Percentiles rank a stretch among this genome's conserved stretches.
phyloP scores from a whole-genome alignment of 441 rosid species.

The Codiaeum variegatum region DNA sequence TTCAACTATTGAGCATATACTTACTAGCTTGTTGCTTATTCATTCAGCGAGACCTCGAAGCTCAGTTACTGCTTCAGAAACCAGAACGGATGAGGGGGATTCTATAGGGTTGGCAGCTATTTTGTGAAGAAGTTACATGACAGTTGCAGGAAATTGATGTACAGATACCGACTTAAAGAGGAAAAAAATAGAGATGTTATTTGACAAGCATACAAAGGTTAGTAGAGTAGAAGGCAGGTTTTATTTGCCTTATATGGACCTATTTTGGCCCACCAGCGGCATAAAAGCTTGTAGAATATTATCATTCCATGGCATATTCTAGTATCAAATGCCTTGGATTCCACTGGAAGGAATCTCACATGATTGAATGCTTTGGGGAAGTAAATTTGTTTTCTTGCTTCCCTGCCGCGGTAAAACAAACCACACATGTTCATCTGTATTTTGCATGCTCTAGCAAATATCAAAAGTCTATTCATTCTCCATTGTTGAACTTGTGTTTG shows the following conservation, averaged over 20 bases:
- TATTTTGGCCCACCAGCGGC: background rate
- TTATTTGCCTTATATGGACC: slow-evolving; percentile 14
- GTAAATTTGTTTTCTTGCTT: background rate
- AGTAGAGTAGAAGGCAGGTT: slow-evolving; percentile 23
- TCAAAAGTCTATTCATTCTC: background rate
- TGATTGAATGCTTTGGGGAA: background rate
- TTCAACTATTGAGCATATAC: background rate
- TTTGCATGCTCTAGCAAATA: slow-evolving; percentile 9
- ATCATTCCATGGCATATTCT: slow-evolving; percentile 1
- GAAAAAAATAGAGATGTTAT: slow-evolving; percentile 16
- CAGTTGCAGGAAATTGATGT: slow-evolving; percentile 37
- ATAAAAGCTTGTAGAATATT: slow-evolving; percentile 11
- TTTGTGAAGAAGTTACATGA: slow-evolving; percentile 43
- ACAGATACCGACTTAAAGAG: slow-evolving; percentile 28
- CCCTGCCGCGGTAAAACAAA: background rate
- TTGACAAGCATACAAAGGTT: slow-evolving; percentile 11
- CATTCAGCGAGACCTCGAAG: slow-evolving; percentile 64
- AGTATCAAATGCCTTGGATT: slow-evolving; percentile 8
- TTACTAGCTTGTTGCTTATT: slow-evolving; percentile 6
- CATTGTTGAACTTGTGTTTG: background rate
- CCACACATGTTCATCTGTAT: background rate
- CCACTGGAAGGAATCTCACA: slow-evolving; percentile 14
- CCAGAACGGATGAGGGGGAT: slow-evolving; percentile 60
- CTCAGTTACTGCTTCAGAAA: slow-evolving; percentile 43
- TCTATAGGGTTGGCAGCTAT: slow-evolving; percentile 72